Evolutionary conservation across 257 asterid species (phyloP).

Genomic region (Solanum clarkiae): DNA sequence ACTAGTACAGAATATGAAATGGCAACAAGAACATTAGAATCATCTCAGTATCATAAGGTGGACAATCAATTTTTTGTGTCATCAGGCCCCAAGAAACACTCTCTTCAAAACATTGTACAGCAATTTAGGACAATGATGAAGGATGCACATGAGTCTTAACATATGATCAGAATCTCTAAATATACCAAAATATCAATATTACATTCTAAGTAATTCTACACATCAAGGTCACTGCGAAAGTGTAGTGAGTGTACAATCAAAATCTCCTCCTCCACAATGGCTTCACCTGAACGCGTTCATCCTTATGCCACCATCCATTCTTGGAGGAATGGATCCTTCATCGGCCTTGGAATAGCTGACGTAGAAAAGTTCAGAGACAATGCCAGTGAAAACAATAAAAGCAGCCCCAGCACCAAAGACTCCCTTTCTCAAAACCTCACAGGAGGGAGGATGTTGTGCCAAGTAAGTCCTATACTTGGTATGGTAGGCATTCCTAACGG

Average conservation of each 20-base stretch:
- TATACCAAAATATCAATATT: background rate
- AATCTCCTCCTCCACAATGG: background rate
- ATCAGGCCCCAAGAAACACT: background rate
- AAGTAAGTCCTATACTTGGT: conserved; percentile 48
- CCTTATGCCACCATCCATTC: conserved; percentile 54
- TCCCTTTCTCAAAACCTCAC: conserved; percentile 75
- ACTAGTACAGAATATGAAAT: background rate
- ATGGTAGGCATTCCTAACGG: conserved; percentile 66
- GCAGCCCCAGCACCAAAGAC: conserved; percentile 87
- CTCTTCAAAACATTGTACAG: background rate
- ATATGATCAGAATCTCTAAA: background rate
- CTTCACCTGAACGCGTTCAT: conserved; percentile 35
- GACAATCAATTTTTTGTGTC: background rate
- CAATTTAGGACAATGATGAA: background rate
- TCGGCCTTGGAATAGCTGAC: conserved; percentile 51
- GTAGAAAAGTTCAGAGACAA: conserved; percentile 53
- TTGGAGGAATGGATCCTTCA: conserved; percentile 18
- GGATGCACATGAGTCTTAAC: background rate
- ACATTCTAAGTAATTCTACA: background rate
- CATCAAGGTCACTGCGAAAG: background rate
- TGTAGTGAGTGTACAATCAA: background rate
- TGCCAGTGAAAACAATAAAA: conserved; percentile 57
- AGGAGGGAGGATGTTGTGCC: conserved; percentile 42
- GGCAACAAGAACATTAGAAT: background rate
- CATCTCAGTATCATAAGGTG: background rate